A percentile compares a stretch with the other conserved stretches of the same genome.
Conservation (phyloP, 1,139 yeast species). For the Geotrichum candidum region DNA sequence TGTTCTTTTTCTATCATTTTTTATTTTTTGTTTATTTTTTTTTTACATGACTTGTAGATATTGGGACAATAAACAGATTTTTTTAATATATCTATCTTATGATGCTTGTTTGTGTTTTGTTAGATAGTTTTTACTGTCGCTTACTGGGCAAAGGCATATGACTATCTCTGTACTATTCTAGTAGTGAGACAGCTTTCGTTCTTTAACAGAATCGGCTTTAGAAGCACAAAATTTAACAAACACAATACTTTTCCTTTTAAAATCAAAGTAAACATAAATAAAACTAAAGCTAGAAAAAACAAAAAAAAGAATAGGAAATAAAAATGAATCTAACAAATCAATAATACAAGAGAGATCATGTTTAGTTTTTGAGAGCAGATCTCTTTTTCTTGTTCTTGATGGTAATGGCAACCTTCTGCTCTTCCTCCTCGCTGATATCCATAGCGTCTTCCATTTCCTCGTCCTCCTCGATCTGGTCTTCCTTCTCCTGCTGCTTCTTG, state of each 20-base stretch:
- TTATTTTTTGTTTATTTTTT: no score
- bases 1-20: no score
- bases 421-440: constrained; percentile 41
- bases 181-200: no score
- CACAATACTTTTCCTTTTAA: background rate
- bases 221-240: background rate
- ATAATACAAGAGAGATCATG: background rate
- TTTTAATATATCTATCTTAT: no score
- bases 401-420: constrained; percentile 70
- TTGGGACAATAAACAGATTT: no score
- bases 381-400: constrained; percentile 55
- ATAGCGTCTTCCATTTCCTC: constrained; percentile 44
- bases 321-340: background rate
- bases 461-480: constrained; percentile 43
- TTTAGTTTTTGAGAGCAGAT: constrained; percentile 17
- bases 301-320: background rate
- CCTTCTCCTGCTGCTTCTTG: constrained; percentile 62
- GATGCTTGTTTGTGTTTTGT: no score
- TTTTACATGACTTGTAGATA: no score
- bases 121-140: no score
- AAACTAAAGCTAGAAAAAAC: background rate
- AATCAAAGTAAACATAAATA: background rate
- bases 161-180: no score
- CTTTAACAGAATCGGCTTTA: no score
- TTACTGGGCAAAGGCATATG: no score